phyloP scores from a whole-genome alignment of 805 yeast genomes.

The Starmerella vitae region DNA sequence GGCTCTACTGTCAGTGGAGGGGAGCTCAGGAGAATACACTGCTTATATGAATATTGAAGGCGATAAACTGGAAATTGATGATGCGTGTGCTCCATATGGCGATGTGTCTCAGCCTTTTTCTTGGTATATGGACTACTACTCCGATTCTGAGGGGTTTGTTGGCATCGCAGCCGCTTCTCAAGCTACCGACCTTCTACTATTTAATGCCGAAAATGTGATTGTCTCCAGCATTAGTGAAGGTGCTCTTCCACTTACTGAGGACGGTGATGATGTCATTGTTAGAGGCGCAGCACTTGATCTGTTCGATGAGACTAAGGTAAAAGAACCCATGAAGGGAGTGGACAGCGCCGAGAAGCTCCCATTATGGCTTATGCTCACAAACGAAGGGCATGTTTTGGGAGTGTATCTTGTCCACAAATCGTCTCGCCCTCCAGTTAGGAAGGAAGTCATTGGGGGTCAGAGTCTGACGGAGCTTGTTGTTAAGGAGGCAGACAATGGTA shows the following conservation, averaged over 20 bases:
- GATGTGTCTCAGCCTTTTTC: slow-evolving; percentile 5
- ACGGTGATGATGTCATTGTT: slow-evolving; percentile 15
- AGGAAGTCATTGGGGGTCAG: slow-evolving; percentile 7
- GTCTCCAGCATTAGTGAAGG: slow-evolving; percentile 11
- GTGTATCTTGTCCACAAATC: slow-evolving; percentile 20
- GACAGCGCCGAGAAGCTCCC: slow-evolving; percentile 13
- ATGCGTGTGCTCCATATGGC: slow-evolving; percentile 18
- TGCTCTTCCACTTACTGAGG: slow-evolving; percentile 15
- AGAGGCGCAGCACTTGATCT: slow-evolving; percentile 17
- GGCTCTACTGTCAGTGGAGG: neutral
- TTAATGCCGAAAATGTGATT: slow-evolving; percentile 2
- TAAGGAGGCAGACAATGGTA: neutral
- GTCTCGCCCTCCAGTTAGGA: too few relatives aligned
- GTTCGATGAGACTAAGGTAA: neutral
- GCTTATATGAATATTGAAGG: neutral
- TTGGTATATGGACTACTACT: slow-evolving; percentile 14
- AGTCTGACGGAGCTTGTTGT: neutral
- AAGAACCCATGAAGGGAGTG: slow-evolving; percentile 12
- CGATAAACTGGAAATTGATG: slow-evolving; percentile 5
- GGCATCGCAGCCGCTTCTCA: slow-evolving; percentile 15
- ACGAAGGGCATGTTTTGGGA: slow-evolving; percentile 18
- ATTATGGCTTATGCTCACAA: slow-evolving; percentile 16
- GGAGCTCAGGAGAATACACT: slow-evolving; percentile 2
- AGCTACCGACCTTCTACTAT: slow-evolving; percentile 13
- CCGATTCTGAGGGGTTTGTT: slow-evolving; percentile 1